Base-by-base conservation (phyloP, 805 yeast species). In the Kazachstania viticola region DNA sequence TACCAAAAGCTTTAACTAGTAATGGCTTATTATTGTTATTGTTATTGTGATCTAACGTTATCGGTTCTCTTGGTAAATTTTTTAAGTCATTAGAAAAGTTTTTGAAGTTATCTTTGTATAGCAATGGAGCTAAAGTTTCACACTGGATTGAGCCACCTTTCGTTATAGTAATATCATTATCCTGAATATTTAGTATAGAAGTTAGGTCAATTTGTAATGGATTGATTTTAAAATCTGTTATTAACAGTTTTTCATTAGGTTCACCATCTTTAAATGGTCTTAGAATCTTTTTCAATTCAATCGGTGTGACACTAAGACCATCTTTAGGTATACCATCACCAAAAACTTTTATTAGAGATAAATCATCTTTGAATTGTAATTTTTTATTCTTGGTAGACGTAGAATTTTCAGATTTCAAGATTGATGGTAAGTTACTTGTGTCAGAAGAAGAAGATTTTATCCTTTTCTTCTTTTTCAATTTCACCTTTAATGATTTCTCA, bases 231-330 rank as follows among this genome's bases (percentile, higher is more conserved):
- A 33, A 38, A 30, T 39, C 44, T 17, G 40, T 48, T 4, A 44
- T 21, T 13, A 37, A 34, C n/a, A 45, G 28, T 12, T 42, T 36
- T 38, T 55, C 60, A 26, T 50, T 42, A 8, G 60, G 58, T 36
- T 51, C 56, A 21, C 56, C 58, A 29, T 51, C 56, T 30, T 44
- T 51, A 33, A 51, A 51, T 8, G 60, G 58, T 32, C 49, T 52
- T 14, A 55, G 33, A 3, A 54, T 37, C 25, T 50, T 52, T 27
- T 51, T 52, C 31, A 55, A 35, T 22, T 51, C 45, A 5, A 31
- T 33, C 9, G 59, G 54, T 2, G 57, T 44, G 11, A 54, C 49
- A 16, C 35, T 33, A 23, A 52, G 29, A 21, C 60, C 60, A 2
- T 39, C 36, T 21, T 31, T 29, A 5, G 60, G 59, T 13, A 55